Evolutionary conservation across 2,329 filamentous ascomycete species (phyloP).

Genomic region (Aureobasidium sp.): DNA sequence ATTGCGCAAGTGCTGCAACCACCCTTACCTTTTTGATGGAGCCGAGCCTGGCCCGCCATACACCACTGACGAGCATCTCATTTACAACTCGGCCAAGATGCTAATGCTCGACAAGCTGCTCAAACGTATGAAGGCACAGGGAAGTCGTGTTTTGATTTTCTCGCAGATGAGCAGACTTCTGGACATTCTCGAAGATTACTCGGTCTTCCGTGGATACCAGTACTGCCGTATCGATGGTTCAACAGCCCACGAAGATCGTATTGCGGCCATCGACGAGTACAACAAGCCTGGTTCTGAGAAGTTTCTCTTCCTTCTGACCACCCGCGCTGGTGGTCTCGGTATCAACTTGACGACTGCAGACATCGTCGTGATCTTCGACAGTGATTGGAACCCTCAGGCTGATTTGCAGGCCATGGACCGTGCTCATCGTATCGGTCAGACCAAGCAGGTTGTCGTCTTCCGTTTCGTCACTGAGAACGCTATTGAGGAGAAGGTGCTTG

Average conservation of each 20-base stretch:
- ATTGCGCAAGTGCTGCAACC: slow-evolving; percentile 96
- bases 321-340: slow-evolving; percentile 86
- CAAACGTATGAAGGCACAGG: slow-evolving; percentile 71
- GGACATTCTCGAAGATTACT: slow-evolving; percentile 97
- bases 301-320: slow-evolving; percentile 92
- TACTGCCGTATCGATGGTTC: slow-evolving; percentile 97
- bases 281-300: slow-evolving; percentile 94
- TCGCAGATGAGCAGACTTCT: slow-evolving; percentile 98
- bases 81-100: slow-evolving; percentile 96
- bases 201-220: slow-evolving; percentile 86
- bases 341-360: slow-evolving; percentile 95
- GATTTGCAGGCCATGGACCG: slow-evolving; percentile 99
- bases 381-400: slow-evolving; percentile 97
- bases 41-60: slow-evolving; percentile 96
- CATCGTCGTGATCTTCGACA: slow-evolving; percentile 93
- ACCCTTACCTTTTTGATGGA: slow-evolving; percentile 95
- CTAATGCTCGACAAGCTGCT: slow-evolving; percentile 89
- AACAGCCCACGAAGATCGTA: slow-evolving; percentile 95
- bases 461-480: slow-evolving; percentile 96
- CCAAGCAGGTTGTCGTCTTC: slow-evolving; percentile 95
- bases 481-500: slow-evolving; percentile 96
- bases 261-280: slow-evolving; percentile 96
- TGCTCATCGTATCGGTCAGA: slow-evolving; percentile 96
- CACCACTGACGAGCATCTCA: slow-evolving; percentile 91
- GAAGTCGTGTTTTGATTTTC: slow-evolving; percentile 95